phyloP scores from a whole-genome alignment of 2,329 filamentous ascomycete genomes.

The Ophiostoma himal-ulmi region DNA sequence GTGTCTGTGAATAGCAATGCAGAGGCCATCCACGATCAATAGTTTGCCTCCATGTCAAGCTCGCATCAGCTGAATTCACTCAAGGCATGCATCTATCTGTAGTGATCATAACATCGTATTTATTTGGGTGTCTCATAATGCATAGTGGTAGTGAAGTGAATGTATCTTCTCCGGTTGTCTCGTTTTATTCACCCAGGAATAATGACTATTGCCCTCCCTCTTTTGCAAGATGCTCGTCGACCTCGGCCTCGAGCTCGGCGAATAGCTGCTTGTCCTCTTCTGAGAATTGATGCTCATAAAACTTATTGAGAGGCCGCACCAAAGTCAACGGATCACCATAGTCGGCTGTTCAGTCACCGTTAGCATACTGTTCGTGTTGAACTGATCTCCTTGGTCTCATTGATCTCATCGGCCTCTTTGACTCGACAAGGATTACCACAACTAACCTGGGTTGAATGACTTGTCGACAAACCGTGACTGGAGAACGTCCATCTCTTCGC shows the following conservation, averaged over 20 bases:
- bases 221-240: background rate
- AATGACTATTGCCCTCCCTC: background rate
- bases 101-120: background rate
- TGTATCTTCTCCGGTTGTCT: background rate
- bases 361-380: conserved; percentile 25
- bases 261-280: background rate
- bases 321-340: conserved; percentile 45
- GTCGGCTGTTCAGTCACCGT: conserved; percentile 29
- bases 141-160: background rate
- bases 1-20: no score
- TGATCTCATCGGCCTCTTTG: background rate
- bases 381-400: no score
- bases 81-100: background rate
- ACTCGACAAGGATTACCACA: background rate
- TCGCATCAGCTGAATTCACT: background rate
- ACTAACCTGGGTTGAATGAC: conserved; percentile 43
- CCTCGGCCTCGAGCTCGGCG: background rate
- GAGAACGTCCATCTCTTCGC: conserved; percentile 40
- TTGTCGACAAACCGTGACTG: conserved; percentile 40
- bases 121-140: background rate
- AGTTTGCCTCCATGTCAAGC: no score
- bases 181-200: background rate
- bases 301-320: conserved; percentile 31
- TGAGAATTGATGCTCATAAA: conserved; percentile 18
- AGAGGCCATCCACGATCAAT: background rate